A percentile compares a stretch with the other conserved stretches of the same genome.
These are phyloP conservation scores for Asterochloris sp. DNA, from an alignment of 139 green algal species.

Conservation along the genomic window DNA sequence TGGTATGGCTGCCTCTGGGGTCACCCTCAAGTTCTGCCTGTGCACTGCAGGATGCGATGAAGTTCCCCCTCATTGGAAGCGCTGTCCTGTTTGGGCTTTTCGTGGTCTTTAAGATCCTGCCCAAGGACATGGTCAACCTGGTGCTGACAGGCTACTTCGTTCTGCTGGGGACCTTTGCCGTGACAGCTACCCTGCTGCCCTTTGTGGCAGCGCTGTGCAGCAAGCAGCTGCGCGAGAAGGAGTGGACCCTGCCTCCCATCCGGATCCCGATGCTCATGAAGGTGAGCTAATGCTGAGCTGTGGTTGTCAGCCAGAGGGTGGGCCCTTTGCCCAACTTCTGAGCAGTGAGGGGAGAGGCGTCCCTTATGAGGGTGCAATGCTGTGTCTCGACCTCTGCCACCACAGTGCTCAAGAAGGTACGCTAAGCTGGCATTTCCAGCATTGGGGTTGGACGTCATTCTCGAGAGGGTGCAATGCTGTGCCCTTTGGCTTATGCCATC, in stretches of 20 bases:
- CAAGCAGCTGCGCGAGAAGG: neutral
- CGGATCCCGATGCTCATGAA: constrained; percentile 35
- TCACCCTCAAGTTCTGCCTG: neutral
- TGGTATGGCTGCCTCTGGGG: too few relatives aligned
- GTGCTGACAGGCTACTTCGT: constrained; percentile 89
- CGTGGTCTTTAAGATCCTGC: constrained; percentile 93
- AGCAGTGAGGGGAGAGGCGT: too few relatives aligned
- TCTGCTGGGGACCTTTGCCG: constrained; percentile 76
- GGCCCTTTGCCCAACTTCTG: too few relatives aligned
- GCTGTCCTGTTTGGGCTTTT: constrained; percentile 94
- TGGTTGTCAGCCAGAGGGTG: too few relatives aligned
- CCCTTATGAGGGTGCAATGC: too few relatives aligned
- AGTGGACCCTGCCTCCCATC: constrained; percentile 13
- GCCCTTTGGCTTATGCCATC: neutral
- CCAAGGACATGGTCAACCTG: constrained; percentile 79
- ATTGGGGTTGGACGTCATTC: too few relatives aligned
- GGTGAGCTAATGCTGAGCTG: neutral
- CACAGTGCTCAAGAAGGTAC: too few relatives aligned
- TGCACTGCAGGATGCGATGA: constrained; percentile 79
- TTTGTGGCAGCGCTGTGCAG: constrained; percentile 35
- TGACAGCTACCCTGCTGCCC: constrained; percentile 58
- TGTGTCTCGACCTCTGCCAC: too few relatives aligned
- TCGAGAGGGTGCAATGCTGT: too few relatives aligned
- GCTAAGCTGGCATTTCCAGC: too few relatives aligned
- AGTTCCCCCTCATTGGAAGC: constrained; percentile 92